These are phyloP conservation scores for Parasarocladium wereldwijsianum DNA, from an alignment of 2,329 filamentous ascomycete species.

Conservation along the genomic window DNA sequence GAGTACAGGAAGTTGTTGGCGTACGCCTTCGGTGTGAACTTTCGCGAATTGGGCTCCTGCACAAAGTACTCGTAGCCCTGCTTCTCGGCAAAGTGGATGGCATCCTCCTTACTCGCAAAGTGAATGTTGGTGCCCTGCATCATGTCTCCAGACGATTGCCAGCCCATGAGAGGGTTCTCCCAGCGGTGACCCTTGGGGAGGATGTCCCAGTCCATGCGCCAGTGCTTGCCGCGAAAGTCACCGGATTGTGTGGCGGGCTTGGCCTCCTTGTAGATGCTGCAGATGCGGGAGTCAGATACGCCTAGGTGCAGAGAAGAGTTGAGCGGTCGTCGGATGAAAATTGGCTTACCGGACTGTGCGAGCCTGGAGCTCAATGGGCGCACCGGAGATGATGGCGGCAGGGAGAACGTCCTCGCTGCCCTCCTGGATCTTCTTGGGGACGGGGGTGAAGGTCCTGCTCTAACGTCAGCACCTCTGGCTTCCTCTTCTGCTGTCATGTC, in stretches of 20 bases:
- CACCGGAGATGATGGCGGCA: slow-evolving; percentile 79
- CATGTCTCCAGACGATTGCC: slow-evolving; percentile 88
- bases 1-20: slow-evolving; percentile 91
- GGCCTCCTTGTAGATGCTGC: slow-evolving; percentile 76
- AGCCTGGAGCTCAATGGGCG: slow-evolving; percentile 85
- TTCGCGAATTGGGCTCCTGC: slow-evolving; percentile 85
- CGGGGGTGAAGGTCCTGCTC: slow-evolving; percentile 70
- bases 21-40: slow-evolving; percentile 82
- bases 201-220: slow-evolving; percentile 98
- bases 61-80: slow-evolving; percentile 99
- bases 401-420: slow-evolving; percentile 73
- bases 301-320: neutral
- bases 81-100: slow-evolving; percentile 91
- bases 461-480: slow-evolving; percentile 6
- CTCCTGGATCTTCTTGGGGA: slow-evolving; percentile 80
- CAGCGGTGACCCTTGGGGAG: slow-evolving; percentile 84
- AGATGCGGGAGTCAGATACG: neutral
- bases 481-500: too few species aligned
- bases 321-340: neutral
- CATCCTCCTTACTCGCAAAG: slow-evolving; percentile 89
- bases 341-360: slow-evolving; percentile 71
- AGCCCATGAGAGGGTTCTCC: slow-evolving; percentile 98
- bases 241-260: slow-evolving; percentile 98
- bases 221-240: slow-evolving; percentile 67
- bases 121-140: slow-evolving; percentile 89